Conservation (phyloP, 176 grass and related monocot species). For the Zoysia pacifica region DNA sequence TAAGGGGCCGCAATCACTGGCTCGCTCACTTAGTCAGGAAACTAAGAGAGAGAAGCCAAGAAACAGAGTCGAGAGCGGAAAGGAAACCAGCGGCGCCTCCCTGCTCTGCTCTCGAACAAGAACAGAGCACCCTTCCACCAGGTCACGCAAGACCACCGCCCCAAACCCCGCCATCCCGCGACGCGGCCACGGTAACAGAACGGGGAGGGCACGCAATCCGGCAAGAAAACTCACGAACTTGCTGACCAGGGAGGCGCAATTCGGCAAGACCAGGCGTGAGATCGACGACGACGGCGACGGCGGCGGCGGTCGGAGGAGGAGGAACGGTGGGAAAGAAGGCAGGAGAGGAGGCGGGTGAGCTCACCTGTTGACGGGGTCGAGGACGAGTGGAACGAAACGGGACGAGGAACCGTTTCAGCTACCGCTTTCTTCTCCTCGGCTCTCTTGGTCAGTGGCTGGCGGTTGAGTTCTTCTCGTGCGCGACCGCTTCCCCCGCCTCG, state of each 20-base stretch:
- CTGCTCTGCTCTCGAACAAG: not conserved
- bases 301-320: not conserved
- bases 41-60: not conserved
- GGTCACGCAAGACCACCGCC: not conserved
- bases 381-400: not conserved
- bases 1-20: not conserved
- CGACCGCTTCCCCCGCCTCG: not conserved
- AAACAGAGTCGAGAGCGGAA: not conserved
- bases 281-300: not conserved
- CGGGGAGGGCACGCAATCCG: too few species aligned
- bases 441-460: not conserved
- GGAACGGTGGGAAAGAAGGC: not conserved
- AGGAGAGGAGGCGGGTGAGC: not conserved
- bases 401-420: constrained; percentile 12
- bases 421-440: not conserved
- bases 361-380: constrained; percentile 28
- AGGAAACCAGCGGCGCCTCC: not conserved
- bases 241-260: too few species aligned
- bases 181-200: not conserved
- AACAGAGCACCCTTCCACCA: not conserved
- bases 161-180: not conserved
- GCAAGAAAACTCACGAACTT: too few species aligned
- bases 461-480: not conserved
- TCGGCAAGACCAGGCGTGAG: not conserved
- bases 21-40: not conserved